Evolutionary conservation across 441 rosid genomes (phyloP).

Genomic region (Croton laevigatus): DNA sequence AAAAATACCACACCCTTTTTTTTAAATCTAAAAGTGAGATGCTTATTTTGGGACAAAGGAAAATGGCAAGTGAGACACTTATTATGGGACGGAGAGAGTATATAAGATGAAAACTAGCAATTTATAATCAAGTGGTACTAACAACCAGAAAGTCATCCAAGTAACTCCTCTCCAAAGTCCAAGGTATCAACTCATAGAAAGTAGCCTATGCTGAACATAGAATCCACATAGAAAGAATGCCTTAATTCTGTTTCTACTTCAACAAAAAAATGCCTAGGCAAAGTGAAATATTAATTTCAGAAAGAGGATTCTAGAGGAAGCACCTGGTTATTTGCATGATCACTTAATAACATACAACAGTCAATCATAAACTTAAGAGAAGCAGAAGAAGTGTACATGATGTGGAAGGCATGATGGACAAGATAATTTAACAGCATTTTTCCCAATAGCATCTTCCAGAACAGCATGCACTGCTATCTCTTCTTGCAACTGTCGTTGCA

Average conservation of each 20-base stretch:
- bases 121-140: neutral
- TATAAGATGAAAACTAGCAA: neutral
- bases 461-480: conserved; percentile 58
- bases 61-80: too few relatives aligned
- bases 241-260: neutral
- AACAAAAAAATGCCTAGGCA: neutral
- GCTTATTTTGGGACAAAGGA: too few relatives aligned
- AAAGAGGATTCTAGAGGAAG: neutral
- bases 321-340: neutral
- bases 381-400: conserved; percentile 38
- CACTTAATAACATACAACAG: neutral
- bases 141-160: neutral
- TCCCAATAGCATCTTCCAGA: conserved; percentile 57
- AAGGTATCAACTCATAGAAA: conserved; percentile 2
- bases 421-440: conserved; percentile 46
- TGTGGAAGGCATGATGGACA: conserved; percentile 52
- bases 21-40: too few relatives aligned
- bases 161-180: neutral
- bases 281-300: neutral
- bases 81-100: neutral
- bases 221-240: too few relatives aligned
- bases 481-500: conserved; percentile 58
- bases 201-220: neutral
- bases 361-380: neutral
- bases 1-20: too few relatives aligned